Base-by-base conservation (phyloP, 257 asterid genomes). In the Penstemon eatonii region DNA sequence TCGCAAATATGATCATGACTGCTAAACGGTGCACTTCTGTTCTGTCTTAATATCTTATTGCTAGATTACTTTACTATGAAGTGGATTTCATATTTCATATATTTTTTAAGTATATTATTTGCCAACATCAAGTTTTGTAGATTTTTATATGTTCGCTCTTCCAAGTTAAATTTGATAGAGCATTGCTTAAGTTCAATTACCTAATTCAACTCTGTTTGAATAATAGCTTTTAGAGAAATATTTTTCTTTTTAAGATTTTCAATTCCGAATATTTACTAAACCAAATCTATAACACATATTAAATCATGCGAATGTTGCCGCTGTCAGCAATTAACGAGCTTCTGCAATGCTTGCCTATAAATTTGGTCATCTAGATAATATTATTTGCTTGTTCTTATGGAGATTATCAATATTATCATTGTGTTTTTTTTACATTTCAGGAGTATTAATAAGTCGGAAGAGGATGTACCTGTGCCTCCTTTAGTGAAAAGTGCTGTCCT, bases 391-490 rank as follows among this genome's bases (percentile, higher is more conserved):
- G 10, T 3, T 68, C 25, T 4, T 36, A 4, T 54, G 52, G 56
- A 19, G 44, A 8, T 46, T 52, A 37, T 45, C 19, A 46, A 47
- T 63, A 40, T 50, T 46, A 44, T 19, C 68, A 36, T 43, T 67
- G 60, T 38, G 5, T 59, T 38, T 43, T 25, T 18, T 56, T 25
- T 67, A n/a, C 63, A 44, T 73, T 51, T 68, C 85, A 94, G 99
- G 96, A 89, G 79, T 77, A 81, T 89, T 80, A 87, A 86, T 76
- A 85, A 80, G 75, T 89, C 96, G 2, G 97, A 89, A 65, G 96
- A 91, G 68, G 96, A 91, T 62, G 74, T 91, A 76, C 97, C 96
- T 49, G 89, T 93, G 61, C 97, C 99, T 41, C 96, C 97, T 56
- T 76, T 93, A 62, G 47, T 93, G 68, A 85, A 87, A 74, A 90